Evolutionary conservation across 257 asterid genomes (phyloP), one percentile per base, ranked within the genome.

Genomic region (Nicotiana sylvestris): DNA sequence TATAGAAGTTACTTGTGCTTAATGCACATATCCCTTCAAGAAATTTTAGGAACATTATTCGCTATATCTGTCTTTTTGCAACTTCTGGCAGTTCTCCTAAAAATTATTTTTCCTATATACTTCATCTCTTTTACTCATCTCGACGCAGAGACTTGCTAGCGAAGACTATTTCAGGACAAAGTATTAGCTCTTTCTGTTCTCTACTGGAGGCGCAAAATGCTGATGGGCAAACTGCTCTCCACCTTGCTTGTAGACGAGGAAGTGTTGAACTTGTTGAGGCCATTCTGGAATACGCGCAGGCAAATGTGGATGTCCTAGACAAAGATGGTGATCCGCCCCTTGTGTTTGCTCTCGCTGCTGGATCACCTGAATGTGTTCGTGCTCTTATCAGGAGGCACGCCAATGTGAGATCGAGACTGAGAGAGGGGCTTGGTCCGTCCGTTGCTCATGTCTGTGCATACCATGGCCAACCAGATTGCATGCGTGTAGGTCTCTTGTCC

Each of bases 391-490:
- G 86, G 81, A 88, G 87, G 86, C 85, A 91, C 80, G 97, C 99
- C 77, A 93, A 96, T 86, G 99, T 96, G 83, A 91, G 91, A 82
- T 94, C 98, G 76, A 90, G 93, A 86, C 89, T 96, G 86, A 93
- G 98, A 91, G 98, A 93, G 86, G 99, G 99, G 85, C 92, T 92
- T 89, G 99, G 99, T 82, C 98, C 98, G 61, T 96, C 99, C 55
- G 95, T 96, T 87, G 98, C 99, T 87, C 98, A 91, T 88, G 99
- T 96, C 80, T 96, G 98, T 88, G 99, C 99, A 85, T 93, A 92
- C 90, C 98, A 96, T 89, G 99, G 99, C 70, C 99, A 96, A 86
- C 99, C 99, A 81, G 98, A 94, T 84, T 96, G 99, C 92, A 96
- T 96, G 99, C 94, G 90, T 64, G 99, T 96, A 90, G 83, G 98